Percentiles rank a stretch among this genome's conserved stretches.
These are phyloP conservation scores for Nicotiana undulata DNA, from an alignment of 257 asterid species.

Conservation along the genomic window DNA sequence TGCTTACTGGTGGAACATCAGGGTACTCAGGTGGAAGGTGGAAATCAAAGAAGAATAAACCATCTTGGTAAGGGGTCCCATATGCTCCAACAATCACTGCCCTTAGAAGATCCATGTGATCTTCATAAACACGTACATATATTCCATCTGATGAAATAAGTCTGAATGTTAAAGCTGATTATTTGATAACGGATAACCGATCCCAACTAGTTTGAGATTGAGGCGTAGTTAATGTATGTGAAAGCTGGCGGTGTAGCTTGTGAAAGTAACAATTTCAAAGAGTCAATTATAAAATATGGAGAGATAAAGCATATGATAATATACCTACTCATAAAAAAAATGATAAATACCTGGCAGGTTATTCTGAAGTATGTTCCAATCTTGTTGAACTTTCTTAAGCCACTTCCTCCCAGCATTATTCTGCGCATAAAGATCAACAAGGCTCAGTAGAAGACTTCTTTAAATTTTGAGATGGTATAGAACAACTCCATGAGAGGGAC, in stretches of 20 bases:
- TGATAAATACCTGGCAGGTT: conserved; percentile 73
- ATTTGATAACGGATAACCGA: background rate
- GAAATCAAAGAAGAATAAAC: conserved; percentile 95
- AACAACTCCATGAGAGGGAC: background rate
- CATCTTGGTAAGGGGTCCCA: conserved; percentile 99
- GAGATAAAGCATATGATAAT: background rate
- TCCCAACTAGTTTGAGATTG: background rate
- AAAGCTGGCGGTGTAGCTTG: conserved; percentile 10
- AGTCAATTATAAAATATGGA: background rate
- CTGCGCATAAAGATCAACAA: conserved; percentile 32
- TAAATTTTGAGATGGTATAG: background rate
- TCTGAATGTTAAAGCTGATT: background rate
- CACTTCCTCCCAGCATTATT: conserved; percentile 79
- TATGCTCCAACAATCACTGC: conserved; percentile 97
- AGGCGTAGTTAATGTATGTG: conserved; percentile 2
- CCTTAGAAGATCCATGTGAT: conserved; percentile 96
- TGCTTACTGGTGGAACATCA: conserved; percentile 87
- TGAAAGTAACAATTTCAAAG: conserved; percentile 11
- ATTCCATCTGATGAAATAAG: conserved; percentile 58
- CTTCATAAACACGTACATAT: conserved; percentile 93
- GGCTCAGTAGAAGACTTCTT: background rate
- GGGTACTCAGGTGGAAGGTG: conserved; percentile 94
- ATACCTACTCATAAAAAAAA: background rate
- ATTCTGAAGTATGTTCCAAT: conserved; percentile 94
- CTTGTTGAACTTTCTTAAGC: conserved; percentile 94